phyloP scores from a whole-genome alignment of 2,329 filamentous ascomycete species.

The Claviceps sorghi region DNA sequence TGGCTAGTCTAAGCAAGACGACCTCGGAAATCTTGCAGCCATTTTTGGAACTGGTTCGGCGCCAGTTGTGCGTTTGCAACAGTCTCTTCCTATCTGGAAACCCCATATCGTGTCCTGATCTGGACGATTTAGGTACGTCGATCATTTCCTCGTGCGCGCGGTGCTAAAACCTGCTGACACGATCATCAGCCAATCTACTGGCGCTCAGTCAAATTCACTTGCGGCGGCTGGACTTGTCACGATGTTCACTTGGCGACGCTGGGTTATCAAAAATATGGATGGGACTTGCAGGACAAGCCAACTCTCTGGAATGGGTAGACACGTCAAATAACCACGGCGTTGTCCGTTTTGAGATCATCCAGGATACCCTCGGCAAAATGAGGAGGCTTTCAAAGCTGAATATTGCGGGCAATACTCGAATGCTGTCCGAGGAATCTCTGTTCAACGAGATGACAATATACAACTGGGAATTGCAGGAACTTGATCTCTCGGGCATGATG shows the following conservation, averaged over 20 bases:
- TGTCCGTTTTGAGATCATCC: conserved; percentile 32
- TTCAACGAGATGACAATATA: conserved; percentile 30
- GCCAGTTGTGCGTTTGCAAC: conserved; percentile 32
- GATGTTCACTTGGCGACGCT: conserved; percentile 35
- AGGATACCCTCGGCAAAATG: conserved; percentile 29
- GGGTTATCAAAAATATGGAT: conserved; percentile 34
- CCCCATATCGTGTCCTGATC: conserved; percentile 28
- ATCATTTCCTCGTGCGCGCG: neutral
- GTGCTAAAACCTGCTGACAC: conserved; percentile 1
- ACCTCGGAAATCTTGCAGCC: conserved; percentile 31
- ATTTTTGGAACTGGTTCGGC: conserved; percentile 34
- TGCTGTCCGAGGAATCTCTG: conserved; percentile 28
- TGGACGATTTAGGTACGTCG: conserved; percentile 32
- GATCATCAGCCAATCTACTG: conserved; percentile 16
- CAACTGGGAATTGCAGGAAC: conserved; percentile 34
- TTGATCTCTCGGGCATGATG: conserved; percentile 40
- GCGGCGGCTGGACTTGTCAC: conserved; percentile 34
- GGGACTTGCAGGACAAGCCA: conserved; percentile 29
- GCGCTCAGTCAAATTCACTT: conserved; percentile 24
- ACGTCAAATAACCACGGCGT: conserved; percentile 39
- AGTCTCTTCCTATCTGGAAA: conserved; percentile 38
- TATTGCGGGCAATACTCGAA: conserved; percentile 35
- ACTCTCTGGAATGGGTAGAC: conserved; percentile 32
- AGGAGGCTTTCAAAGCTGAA: conserved; percentile 32
- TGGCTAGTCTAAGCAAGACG: conserved; percentile 10